Conservation (phyloP, 139 green algal genomes). For the Dunaliella primolecta region DNA sequence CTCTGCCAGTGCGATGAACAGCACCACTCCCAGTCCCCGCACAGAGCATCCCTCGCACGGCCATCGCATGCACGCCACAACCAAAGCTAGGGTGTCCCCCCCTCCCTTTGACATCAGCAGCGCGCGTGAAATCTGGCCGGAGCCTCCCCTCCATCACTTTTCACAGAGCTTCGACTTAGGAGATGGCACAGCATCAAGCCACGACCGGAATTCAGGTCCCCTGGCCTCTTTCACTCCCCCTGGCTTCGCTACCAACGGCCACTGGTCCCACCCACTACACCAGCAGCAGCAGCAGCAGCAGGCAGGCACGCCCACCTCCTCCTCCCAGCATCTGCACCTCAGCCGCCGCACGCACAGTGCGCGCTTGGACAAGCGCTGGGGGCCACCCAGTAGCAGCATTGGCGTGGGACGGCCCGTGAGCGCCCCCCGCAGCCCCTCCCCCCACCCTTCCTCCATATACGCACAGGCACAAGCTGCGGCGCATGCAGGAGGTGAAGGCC, state of each 20-base stretch:
- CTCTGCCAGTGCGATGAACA: neutral
- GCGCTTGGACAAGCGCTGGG: neutral
- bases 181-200: neutral
- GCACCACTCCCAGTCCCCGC: neutral
- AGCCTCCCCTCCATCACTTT: too few species aligned
- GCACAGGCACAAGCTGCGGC: neutral
- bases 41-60: neutral
- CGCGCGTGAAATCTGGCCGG: neutral
- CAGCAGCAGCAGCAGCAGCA: neutral
- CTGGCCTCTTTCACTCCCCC: neutral
- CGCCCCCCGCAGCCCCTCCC: neutral
- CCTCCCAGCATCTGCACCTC: neutral
- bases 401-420: neutral
- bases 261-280: neutral
- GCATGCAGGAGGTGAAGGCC: neutral
- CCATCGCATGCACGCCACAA: neutral
- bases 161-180: too few species aligned
- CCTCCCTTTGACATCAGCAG: neutral
- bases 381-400: neutral
- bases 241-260: neutral
- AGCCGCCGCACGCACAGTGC: neutral
- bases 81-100: neutral
- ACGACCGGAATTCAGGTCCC: neutral
- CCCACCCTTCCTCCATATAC: neutral
- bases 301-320: neutral